Percentiles rank a stretch among this genome's conserved stretches.
Evolutionary conservation across 78 protist genomes (phyloP).

Genomic region (Pirum gemmata): DNA sequence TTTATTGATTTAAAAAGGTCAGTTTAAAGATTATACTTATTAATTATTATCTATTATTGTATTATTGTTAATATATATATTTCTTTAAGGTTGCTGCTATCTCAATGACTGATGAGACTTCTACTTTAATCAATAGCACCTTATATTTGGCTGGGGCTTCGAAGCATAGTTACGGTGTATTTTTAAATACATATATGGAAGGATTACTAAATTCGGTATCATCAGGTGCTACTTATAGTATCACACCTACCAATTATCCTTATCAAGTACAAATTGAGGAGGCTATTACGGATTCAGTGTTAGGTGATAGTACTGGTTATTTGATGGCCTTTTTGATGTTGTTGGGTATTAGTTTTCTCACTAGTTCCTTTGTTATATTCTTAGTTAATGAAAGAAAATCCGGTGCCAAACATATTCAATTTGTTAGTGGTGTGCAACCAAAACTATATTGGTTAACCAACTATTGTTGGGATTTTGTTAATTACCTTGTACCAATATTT

Average conservation of each 20-base stretch:
- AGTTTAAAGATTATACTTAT: too few relatives aligned
- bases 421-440: slow-evolving; percentile 43
- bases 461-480: not conserved
- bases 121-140: too few relatives aligned
- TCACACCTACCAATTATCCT: not conserved
- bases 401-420: slow-evolving; percentile 52
- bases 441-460: slow-evolving; percentile 7
- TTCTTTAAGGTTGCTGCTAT: too few relatives aligned
- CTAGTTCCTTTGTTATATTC: not conserved
- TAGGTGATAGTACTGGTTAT: slow-evolving; percentile 16
- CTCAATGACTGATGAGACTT: too few relatives aligned
- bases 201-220: not conserved
- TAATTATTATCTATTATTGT: too few relatives aligned
- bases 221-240: not conserved
- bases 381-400: slow-evolving; percentile 43
- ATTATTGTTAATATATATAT: too few relatives aligned
- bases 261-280: not conserved
- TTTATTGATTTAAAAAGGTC: too few relatives aligned
- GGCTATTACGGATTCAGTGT: not conserved
- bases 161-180: too few relatives aligned
- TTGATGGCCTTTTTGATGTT: slow-evolving; percentile 24
- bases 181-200: not conserved
- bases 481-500: not conserved
- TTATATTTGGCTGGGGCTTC: too few relatives aligned
- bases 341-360: slow-evolving; percentile 16